Evolutionary conservation across 202 grass and related monocot genomes (phyloP), one percentile per base, ranked within the genome.

Genomic region (Bolboschoenoplectus hybrid): DNA sequence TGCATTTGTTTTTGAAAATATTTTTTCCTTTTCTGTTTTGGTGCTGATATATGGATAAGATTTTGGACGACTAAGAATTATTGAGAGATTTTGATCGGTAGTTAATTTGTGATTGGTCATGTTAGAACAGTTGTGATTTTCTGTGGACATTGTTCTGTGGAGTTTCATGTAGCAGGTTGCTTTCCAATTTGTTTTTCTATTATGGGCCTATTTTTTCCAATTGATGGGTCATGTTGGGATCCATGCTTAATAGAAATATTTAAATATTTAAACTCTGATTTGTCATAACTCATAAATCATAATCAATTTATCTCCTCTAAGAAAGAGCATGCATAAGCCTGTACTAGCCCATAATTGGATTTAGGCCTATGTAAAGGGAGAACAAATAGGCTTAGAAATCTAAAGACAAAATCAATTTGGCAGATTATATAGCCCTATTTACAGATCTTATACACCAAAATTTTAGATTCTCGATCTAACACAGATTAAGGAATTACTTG

Each of bases 41-140:
- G 66, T 41, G 45, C 34, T 51, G 26, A 50, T 69, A 50, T 69
- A 71, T 56, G 65, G 82, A 84, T 84, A 84, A 84, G 82, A 71
- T 84, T 84, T 71, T 84, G 47, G 35, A 34, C 3, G 81, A 39
- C 44, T 50, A 70, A 46, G 43, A 84, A 84, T 41, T 65, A 11
- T 34, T 4, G 43, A n/a, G 53, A 34, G n/a, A 67, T 52, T 84
- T 84, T 84, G 47, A 71, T 84, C 71, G 82, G 82, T 71, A 10
- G 4, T 0, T 52, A 13, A 34, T 51, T 51, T 44, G 58, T 16
- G 9, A 32, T 65, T 61, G 36, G 34, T 1, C 1, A 10, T 34
- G 34, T 26, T 12, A 38, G 13, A 68, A 38, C 3, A 17, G 10
- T 68, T 36, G 1, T 16, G 58, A 69, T 66, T 1, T 32, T 32